phyloP scores from a whole-genome alignment of 768 basidiomycete genomes.

The Chalciporus pseudorubinellus region DNA sequence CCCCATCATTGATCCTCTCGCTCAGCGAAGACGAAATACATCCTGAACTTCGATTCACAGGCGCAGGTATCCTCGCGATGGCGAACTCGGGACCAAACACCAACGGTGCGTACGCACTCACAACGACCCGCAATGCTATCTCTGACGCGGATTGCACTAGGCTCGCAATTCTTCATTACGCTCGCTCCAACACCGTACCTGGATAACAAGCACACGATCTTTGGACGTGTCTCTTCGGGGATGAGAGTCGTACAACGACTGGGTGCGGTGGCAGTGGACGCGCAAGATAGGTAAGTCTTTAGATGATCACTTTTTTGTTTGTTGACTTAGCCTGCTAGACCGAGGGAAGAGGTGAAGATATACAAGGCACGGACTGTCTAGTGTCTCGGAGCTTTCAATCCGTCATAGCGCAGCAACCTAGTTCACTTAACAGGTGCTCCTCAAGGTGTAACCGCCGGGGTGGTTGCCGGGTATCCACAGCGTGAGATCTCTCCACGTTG shows the following conservation, averaged over 20 bases:
- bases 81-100: constrained; percentile 97
- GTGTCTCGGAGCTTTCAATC: not conserved
- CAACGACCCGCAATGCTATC: too few relatives aligned
- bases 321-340: constrained; percentile 31
- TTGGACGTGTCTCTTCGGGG: constrained; percentile 85
- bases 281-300: constrained; percentile 70
- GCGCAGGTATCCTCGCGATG: constrained; percentile 95
- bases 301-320: too few relatives aligned
- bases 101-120: too few relatives aligned
- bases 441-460: too few relatives aligned
- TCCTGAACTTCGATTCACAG: constrained; percentile 89
- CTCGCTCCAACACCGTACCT: constrained; percentile 80
- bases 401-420: too few relatives aligned
- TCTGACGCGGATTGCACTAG: constrained; percentile 34
- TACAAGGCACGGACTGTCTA: constrained; percentile 56
- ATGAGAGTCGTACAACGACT: constrained; percentile 92
- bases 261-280: constrained; percentile 87
- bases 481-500: too few relatives aligned
- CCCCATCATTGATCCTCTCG: not conserved
- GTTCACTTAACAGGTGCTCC: too few relatives aligned
- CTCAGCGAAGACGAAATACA: constrained; percentile 90
- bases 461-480: too few relatives aligned
- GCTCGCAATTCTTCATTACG: constrained; percentile 94
- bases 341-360: constrained; percentile 85
- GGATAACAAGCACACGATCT: constrained; percentile 85